A percentile compares a stretch with the other conserved stretches of the same genome.
phyloP scores from a whole-genome alignment of 768 basidiomycete species.

The Lentinus tigrinus region DNA sequence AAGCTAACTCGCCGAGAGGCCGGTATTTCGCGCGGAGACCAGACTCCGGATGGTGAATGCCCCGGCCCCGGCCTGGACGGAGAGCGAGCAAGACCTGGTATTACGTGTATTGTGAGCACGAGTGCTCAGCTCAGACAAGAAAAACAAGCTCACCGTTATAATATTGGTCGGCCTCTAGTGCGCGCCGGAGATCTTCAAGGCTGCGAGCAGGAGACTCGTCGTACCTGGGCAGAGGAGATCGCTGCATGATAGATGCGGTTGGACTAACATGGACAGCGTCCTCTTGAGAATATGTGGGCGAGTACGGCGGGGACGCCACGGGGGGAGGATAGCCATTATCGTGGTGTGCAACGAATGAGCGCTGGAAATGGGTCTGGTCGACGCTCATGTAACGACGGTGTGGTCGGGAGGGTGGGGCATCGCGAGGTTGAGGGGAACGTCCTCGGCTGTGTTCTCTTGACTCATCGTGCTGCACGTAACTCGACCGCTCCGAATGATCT shows the following conservation, averaged over 20 bases:
- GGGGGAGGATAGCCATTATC: conserved; percentile 17
- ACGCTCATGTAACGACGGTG: conserved; percentile 29
- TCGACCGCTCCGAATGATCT: conserved; percentile 34
- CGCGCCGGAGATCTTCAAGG: conserved; percentile 19
- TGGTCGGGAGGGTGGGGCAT: background rate
- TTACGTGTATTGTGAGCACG: background rate
- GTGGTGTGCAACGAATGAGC: conserved; percentile 28
- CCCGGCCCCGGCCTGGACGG: background rate
- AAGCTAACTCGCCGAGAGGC: conserved; percentile 23
- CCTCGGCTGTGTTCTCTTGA: conserved; percentile 19
- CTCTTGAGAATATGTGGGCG: conserved; percentile 22
- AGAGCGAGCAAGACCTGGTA: conserved; percentile 4
- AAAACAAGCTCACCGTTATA: conserved; percentile 1
- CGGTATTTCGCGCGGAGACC: conserved; percentile 15
- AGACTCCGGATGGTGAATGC: conserved; percentile 11
- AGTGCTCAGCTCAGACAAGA: background rate
- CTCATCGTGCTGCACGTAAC: conserved; percentile 26
- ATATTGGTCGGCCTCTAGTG: conserved; percentile 3
- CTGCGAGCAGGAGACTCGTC: conserved; percentile 24
- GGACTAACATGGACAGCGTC: conserved; percentile 14
- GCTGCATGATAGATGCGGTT: conserved; percentile 13
- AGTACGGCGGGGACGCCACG: conserved; percentile 33
- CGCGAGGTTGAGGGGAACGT: conserved; percentile 16
- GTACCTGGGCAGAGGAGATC: conserved; percentile 10
- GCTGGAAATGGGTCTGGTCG: conserved; percentile 32